Conservation (phyloP, 352 stramenopile species). For the Elongisporangium anandrum region DNA sequence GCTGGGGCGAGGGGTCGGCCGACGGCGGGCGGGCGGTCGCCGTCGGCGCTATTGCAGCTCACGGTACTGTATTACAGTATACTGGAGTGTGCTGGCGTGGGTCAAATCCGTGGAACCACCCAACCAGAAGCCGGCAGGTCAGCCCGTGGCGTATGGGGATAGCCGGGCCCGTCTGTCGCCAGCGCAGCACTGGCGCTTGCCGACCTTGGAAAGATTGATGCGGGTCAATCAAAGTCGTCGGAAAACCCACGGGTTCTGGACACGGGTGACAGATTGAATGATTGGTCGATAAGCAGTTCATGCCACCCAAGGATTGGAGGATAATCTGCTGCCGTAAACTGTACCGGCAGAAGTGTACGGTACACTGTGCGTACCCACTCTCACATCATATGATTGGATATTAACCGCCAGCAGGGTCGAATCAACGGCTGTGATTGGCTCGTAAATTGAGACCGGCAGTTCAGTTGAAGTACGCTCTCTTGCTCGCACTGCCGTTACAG, state of each 20-base stretch:
- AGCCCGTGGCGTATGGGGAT: neutral
- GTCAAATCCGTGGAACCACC: neutral
- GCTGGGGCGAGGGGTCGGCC: neutral
- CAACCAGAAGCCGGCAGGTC: neutral
- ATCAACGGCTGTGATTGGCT: neutral
- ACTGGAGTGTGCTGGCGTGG: neutral
- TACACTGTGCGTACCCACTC: neutral
- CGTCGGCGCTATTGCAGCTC: neutral
- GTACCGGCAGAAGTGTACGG: neutral
- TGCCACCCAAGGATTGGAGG: neutral
- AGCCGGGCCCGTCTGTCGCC: neutral
- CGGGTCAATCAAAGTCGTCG: neutral
- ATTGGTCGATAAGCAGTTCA: neutral
- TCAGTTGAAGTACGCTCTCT: neutral
- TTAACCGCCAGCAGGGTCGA: neutral
- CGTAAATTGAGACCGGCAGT: neutral
- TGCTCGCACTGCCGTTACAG: neutral
- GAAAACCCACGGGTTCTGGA: neutral
- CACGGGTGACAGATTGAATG: neutral
- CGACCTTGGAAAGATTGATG: neutral
- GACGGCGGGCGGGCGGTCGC: too few species aligned
- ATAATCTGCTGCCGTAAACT: neutral
- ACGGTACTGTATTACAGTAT: too few species aligned
- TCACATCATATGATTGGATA: neutral
- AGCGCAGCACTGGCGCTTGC: neutral